Conservation (phyloP, 495 filamentous ascomycete species). For the Gamarada debralockiae region DNA sequence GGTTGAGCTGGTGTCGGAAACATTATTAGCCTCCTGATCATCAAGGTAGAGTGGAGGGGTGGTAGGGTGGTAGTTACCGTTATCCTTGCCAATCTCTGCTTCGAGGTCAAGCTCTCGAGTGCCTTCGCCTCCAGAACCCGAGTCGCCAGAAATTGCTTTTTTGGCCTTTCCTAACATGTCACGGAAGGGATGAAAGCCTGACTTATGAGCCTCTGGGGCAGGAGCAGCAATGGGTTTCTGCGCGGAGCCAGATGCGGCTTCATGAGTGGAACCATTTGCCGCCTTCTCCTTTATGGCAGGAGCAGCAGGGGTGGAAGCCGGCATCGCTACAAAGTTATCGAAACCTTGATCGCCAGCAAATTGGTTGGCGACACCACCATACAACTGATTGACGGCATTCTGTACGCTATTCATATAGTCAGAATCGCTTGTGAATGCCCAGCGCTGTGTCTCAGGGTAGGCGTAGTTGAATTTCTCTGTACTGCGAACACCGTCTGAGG, state of each 20-base stretch:
- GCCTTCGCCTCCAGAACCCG: not conserved
- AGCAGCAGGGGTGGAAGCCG: not conserved
- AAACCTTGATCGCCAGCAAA: not conserved
- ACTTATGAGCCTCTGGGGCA: constrained; percentile 2
- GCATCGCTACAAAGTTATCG: not conserved
- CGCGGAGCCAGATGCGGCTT: not conserved
- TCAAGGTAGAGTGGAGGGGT: not conserved
- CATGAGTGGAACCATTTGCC: no score
- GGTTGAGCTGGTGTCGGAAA: no score
- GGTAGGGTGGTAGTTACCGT: not conserved
- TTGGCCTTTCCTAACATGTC: no score
- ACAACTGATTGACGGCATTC: constrained; percentile 11
- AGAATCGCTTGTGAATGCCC: constrained; percentile 9
- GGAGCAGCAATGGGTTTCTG: not conserved
- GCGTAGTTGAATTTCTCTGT: constrained; percentile 52
- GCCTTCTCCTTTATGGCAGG: not conserved
- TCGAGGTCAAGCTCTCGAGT: constrained; percentile 15
- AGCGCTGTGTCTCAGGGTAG: constrained; percentile 49
- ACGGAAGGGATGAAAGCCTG: constrained; percentile 1
- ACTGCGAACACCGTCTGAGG: constrained; percentile 7
- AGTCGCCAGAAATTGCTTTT: not conserved
- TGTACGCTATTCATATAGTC: constrained; percentile 14
- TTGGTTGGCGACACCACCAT: constrained; percentile 15
- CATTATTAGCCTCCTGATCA: no score
- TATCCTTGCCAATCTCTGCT: constrained; percentile 21